These are phyloP conservation scores for Amyloporia xantha DNA, from an alignment of 768 basidiomycete genomes.

Conservation along the genomic window DNA sequence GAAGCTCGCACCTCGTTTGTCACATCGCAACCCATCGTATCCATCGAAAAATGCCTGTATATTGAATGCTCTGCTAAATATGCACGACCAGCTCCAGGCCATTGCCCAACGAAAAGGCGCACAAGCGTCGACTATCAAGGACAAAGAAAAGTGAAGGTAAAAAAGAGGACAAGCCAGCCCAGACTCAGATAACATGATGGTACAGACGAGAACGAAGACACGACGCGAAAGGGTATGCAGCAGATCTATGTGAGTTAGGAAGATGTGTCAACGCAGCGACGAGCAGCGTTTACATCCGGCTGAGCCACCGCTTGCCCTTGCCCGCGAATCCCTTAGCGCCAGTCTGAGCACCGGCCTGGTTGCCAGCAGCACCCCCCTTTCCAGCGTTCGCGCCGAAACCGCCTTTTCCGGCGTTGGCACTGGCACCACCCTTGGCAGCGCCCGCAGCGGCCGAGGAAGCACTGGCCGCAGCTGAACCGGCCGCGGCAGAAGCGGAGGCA, in stretches of 20 bases:
- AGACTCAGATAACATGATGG: conserved; percentile 2
- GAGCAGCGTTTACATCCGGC: neutral
- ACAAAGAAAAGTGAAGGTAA: conserved; percentile 1
- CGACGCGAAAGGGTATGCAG: neutral
- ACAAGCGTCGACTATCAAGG: conserved; percentile 3
- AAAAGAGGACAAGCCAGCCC: conserved; percentile 3
- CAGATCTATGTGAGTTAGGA: neutral
- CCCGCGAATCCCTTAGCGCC: neutral
- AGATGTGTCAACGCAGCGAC: neutral
- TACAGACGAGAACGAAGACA: conserved; percentile 5
- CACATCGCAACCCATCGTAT: neutral
- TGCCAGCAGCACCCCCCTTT: conserved; percentile 2
- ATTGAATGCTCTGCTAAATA: conserved; percentile 4
- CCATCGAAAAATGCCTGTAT: conserved; percentile 4
- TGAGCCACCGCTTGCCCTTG: conserved; percentile 3
- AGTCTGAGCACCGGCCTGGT: neutral
- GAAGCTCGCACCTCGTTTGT: neutral
- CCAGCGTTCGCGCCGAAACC: conserved; percentile 18
- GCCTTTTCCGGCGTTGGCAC: conserved; percentile 1
- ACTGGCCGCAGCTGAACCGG: conserved; percentile 32
- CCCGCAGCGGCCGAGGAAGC: conserved; percentile 15
- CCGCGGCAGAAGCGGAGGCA: conserved; percentile 1
- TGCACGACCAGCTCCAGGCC: neutral
- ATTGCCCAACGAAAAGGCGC: neutral
- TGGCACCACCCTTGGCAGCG: neutral